Base-by-base conservation (phyloP, 305 asterid species). In the Lippia alba region DNA sequence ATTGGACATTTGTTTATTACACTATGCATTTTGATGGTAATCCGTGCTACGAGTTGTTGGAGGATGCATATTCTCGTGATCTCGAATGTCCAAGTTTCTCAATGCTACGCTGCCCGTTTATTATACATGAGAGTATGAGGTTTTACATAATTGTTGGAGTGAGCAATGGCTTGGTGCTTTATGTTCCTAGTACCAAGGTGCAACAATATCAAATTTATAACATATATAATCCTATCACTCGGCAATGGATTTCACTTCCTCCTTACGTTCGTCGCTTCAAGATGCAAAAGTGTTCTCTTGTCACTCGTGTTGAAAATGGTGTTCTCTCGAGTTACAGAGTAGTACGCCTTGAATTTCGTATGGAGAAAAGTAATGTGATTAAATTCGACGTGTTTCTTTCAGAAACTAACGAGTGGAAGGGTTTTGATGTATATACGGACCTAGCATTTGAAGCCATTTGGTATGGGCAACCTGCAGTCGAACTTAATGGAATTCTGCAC, bases 261-360 rank as follows among this genome's bases (percentile, higher is more conserved):
- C 49, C 49, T 5, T 10, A 44, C 10, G 49, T 10, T 7, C 19
- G 56, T 41, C 6, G 8, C 40, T 40, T 55, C 9, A 11, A 6
- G 1, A 0, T 3, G 8, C 20, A 18, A 3, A 6, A 19, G 2
- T 4, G 4, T 32, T 62, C 56, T 14, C 41, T 67, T 20, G 8
- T 67, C 12, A 18, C 64, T 4, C 55, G 12, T 6, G 73, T 56
- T 4, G 64, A 55, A 11, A 41, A 67, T 17, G 64, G 64, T 0
- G 8, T 54, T 7, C 73, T 67, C 30, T 40, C 12, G 12, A 12
- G 64, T 57, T 67, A 56, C n/a, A 40, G 30, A n/a, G 64, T 56
- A 7, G 73, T 67, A 7, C 34, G 63, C 5, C 0, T 55, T 46
- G 40, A 40, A 5, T 1, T 44, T 6, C 10, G 12, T 40, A 1